Evolutionary conservation across 1,284 basidiomycete species (phyloP).

Genomic region (Inonotus hispidus): DNA sequence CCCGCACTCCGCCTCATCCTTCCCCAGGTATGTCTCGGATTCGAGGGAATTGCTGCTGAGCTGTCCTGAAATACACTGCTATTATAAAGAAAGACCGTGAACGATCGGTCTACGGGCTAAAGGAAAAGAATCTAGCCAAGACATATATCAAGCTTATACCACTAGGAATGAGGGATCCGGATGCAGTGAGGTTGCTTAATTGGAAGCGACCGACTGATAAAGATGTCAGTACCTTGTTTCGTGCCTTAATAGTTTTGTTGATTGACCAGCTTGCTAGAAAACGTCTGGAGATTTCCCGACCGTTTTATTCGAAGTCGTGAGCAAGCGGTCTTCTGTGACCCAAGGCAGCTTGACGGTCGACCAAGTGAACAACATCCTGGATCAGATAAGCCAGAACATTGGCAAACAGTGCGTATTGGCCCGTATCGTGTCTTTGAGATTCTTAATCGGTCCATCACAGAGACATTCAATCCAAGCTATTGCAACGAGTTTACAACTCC

Average conservation of each 20-base stretch:
- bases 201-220: slow-evolving; percentile 84
- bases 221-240: slow-evolving; percentile 39
- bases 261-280: slow-evolving; percentile 35
- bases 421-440: background rate
- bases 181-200: slow-evolving; percentile 74
- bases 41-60: background rate
- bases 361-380: slow-evolving; percentile 74
- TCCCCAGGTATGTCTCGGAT: slow-evolving; percentile 51
- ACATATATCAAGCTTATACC: slow-evolving; percentile 86
- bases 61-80: background rate
- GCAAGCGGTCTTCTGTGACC: slow-evolving; percentile 77
- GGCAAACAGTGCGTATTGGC: slow-evolving; percentile 54
- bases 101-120: slow-evolving; percentile 83
- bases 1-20: slow-evolving; percentile 71
- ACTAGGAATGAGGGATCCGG: slow-evolving; percentile 68
- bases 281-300: slow-evolving; percentile 81
- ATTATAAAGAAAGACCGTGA: slow-evolving; percentile 78
- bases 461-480: slow-evolving; percentile 64
- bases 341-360: slow-evolving; percentile 73
- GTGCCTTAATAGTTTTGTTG: background rate
- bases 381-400: slow-evolving; percentile 63
- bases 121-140: slow-evolving; percentile 88
- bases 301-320: slow-evolving; percentile 80
- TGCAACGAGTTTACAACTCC: slow-evolving; percentile 73
- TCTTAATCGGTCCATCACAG: slow-evolving; percentile 35